These are phyloP conservation scores for Fagus crenata DNA, from an alignment of 306 rosid genomes.

Conservation along the genomic window DNA sequence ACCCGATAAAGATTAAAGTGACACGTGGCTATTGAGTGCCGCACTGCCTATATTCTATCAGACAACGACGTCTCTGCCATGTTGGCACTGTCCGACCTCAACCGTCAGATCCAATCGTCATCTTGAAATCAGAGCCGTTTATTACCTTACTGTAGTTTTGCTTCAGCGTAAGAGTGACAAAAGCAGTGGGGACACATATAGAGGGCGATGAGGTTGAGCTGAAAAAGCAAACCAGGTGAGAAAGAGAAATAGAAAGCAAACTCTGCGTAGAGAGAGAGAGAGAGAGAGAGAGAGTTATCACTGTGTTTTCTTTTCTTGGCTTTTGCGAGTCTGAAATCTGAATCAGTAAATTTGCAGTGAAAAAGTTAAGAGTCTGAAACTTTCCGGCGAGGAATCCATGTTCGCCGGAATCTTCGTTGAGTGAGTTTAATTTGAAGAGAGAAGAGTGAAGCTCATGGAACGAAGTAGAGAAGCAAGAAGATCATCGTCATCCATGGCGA, in stretches of 20 bases:
- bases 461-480: constrained; percentile 58
- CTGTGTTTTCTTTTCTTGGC: background rate
- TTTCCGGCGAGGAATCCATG: constrained; percentile 22
- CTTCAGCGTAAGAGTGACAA: constrained; percentile 24
- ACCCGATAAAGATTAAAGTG: background rate
- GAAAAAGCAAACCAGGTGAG: background rate
- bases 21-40: constrained; percentile 38
- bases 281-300: background rate
- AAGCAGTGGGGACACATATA: background rate
- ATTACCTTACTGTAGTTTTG: background rate
- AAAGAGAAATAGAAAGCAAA: background rate
- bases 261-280: background rate
- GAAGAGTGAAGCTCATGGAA: constrained; percentile 44
- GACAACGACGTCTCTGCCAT: constrained; percentile 49
- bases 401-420: background rate
- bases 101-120: constrained; percentile 28
- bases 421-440: constrained; percentile 41
- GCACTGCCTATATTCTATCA: constrained; percentile 32
- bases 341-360: background rate
- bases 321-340: no score
- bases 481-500: constrained; percentile 37
- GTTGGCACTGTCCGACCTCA: constrained; percentile 32
- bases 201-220: constrained; percentile 3
- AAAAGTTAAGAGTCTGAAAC: background rate
- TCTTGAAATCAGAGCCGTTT: constrained; percentile 27